phyloP scores from a whole-genome alignment of 148 eudicot species.

The Amaranthus cruentus region DNA sequence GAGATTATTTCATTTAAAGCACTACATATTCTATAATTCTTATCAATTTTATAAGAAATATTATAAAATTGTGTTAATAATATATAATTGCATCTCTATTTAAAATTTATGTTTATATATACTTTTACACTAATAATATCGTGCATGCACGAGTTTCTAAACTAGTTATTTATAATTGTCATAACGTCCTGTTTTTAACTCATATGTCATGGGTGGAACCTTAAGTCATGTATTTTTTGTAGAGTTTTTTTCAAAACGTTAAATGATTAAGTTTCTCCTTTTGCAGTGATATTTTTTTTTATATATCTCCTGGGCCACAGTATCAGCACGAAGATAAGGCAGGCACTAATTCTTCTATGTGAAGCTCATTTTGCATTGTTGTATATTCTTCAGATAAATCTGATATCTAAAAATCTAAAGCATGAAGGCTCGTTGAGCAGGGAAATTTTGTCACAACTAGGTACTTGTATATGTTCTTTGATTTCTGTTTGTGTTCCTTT shows the following conservation, averaged over 20 bases:
- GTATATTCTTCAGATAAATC: constrained; percentile 76
- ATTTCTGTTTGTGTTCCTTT: not conserved
- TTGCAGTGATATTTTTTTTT: constrained; percentile 96
- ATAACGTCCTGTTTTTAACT: not conserved
- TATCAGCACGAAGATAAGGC: constrained; percentile 60
- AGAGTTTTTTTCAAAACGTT: constrained; percentile 7
- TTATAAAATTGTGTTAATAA: too few species aligned
- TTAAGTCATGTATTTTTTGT: not conserved
- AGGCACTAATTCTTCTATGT: constrained; percentile 76
- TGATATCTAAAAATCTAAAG: constrained; percentile 53
- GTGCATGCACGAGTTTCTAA: too few species aligned
- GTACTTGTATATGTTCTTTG: constrained; percentile 30
- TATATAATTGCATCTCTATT: too few species aligned
- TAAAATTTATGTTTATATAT: too few species aligned
- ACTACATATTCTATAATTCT: too few species aligned
- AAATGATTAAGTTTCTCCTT: constrained; percentile 19
- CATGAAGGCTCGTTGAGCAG: constrained; percentile 49
- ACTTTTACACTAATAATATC: too few species aligned
- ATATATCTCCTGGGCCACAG: constrained; percentile 77
- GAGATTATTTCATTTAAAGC: too few species aligned
- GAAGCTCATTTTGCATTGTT: constrained; percentile 90
- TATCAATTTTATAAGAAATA: too few species aligned
- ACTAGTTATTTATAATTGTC: too few species aligned
- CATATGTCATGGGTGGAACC: not conserved
- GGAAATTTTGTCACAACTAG: constrained; percentile 72